phyloP scores from a whole-genome alignment of 148 eudicot genomes.

The Rhododendron ferrugineum region DNA sequence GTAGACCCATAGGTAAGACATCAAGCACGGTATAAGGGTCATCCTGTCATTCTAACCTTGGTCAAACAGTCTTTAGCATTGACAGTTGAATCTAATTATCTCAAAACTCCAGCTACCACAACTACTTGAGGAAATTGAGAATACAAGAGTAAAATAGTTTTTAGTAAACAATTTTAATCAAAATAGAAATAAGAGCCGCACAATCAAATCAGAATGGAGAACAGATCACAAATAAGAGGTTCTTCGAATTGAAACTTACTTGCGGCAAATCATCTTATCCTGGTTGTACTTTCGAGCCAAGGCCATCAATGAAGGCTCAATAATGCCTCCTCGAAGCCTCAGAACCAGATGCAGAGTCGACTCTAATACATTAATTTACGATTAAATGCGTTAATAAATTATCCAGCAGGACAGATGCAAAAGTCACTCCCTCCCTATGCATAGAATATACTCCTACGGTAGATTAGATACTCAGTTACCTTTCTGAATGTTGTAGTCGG shows the following conservation, averaged over 20 bases:
- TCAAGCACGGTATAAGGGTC: not conserved
- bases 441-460: not conserved
- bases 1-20: not conserved
- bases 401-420: too few relatives aligned
- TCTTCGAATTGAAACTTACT: not conserved
- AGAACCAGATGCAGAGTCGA: conserved; percentile 27
- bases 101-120: not conserved
- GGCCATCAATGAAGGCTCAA: conserved; percentile 29
- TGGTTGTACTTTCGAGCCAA: conserved; percentile 26
- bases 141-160: not conserved
- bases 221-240: not conserved
- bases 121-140: not conserved
- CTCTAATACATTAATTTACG: conserved; percentile 5
- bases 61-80: conserved; percentile 1
- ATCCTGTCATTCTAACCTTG: not conserved
- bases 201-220: not conserved
- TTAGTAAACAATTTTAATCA: not conserved
- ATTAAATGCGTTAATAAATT: not conserved
- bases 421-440: not conserved
- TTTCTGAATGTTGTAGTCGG: conserved; percentile 27
- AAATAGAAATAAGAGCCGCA: not conserved
- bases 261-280: conserved; percentile 29
- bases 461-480: not conserved
- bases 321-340: conserved; percentile 28
- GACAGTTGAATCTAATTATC: not conserved